A percentile compares a stretch with the other conserved stretches of the same genome.
phyloP scores from a whole-genome alignment of 2,329 filamentous ascomycete genomes.

The Ascochyta rabiei region DNA sequence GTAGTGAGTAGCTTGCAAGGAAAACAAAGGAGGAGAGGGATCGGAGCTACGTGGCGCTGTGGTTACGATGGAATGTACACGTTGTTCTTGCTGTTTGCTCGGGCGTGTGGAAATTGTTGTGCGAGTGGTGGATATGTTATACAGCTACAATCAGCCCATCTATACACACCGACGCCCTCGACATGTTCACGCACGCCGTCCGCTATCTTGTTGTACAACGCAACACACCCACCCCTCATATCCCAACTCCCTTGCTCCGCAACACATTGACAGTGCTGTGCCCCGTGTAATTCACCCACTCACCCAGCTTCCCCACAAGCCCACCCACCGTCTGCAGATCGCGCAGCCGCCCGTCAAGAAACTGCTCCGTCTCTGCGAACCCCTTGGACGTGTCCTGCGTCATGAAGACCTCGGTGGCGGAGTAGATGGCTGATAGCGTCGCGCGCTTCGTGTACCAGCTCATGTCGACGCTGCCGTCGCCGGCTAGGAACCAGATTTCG shows the following conservation, averaged over 20 bases:
- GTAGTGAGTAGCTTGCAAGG: too few relatives aligned
- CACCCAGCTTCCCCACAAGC: conserved; percentile 66
- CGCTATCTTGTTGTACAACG: too few relatives aligned
- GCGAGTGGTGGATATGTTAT: too few relatives aligned
- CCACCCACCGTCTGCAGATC: conserved; percentile 70
- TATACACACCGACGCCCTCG: too few relatives aligned
- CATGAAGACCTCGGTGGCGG: conserved; percentile 85
- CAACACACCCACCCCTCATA: neutral
- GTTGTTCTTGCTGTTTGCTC: too few relatives aligned
- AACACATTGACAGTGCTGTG: conserved; percentile 79
- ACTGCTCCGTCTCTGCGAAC: conserved; percentile 79
- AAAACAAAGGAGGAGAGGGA: too few relatives aligned
- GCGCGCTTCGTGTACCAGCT: conserved; percentile 84
- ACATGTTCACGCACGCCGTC: too few relatives aligned
- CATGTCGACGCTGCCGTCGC: conserved; percentile 79
- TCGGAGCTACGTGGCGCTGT: too few relatives aligned
- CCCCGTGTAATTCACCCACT: conserved; percentile 84
- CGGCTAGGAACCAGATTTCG: conserved; percentile 88
- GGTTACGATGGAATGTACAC: too few relatives aligned
- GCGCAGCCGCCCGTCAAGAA: conserved; percentile 75
- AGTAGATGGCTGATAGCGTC: conserved; percentile 70
- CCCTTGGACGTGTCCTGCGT: conserved; percentile 78
- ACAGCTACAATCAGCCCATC: too few relatives aligned
- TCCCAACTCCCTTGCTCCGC: conserved; percentile 71
- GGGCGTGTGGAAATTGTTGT: too few relatives aligned